Base-by-base conservation (phyloP, 2,329 filamentous ascomycete genomes). In the Hymenoscyphus occultus region DNA sequence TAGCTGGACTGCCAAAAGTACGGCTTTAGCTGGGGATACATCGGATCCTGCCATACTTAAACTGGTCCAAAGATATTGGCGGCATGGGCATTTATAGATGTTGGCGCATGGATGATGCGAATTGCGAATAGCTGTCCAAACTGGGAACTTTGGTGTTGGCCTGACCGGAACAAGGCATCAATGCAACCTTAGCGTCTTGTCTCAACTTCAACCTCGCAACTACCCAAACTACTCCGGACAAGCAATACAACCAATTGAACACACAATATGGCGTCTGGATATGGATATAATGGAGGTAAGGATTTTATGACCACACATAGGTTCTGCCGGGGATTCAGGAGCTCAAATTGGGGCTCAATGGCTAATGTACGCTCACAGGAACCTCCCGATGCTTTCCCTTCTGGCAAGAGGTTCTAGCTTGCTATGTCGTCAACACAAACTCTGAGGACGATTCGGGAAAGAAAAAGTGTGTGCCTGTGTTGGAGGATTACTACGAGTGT, bases 401-500 rank as follows among this genome's bases (percentile, higher is more conserved):
- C 87, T 99, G 95, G 95, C 95, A 99, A 82, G 95, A 99, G 81
- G 88, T 98, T 71, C 90, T 99, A 77, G 93, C 93, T 75, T 99
- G 95, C 87, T 99, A 99, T 79, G 93, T 97, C 67, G 89, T 97
- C 77, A 98, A 98, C 82, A 92, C 92, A 64, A 86, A 84, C 70
- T 82, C 90, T 70, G 90, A 94, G 64, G 90, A 93, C 75, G 83
- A 87, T 71, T 86, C 87, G 16, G 92, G 92, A 72, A 95, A 93
- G 82, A 90, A 88, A 79, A 96, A 96, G 81, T 99, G 96, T 78
- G 81, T 84, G 19, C 89, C 91, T 16, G 86, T 88, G 4, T 83
- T 98, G 71, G 95, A 99, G 78, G 95, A 99, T 78, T 99, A 99
- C 83, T 96, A 97, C 78, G 95, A 99, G 82, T 99, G 96, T 80